These are phyloP conservation scores for Paratrimastix pyriformis DNA, from an alignment of 78 protist species.

Conservation along the genomic window DNA sequence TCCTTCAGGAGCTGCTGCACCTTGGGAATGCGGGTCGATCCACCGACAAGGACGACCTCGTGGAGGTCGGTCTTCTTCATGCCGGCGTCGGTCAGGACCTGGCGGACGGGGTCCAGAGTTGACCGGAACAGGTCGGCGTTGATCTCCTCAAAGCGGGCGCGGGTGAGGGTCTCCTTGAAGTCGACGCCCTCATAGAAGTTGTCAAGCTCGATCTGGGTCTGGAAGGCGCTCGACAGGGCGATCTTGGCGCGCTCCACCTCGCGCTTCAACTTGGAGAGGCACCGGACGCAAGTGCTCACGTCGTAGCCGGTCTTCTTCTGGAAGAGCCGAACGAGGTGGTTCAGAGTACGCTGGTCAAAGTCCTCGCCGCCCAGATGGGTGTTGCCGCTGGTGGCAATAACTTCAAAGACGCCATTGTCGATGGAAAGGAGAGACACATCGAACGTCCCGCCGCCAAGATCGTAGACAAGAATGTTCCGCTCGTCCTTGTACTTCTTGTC, in stretches of 20 bases:
- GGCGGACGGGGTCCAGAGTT: conserved; percentile 77
- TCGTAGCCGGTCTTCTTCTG: conserved; percentile 74
- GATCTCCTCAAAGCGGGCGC: conserved; percentile 98
- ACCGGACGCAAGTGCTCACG: conserved; percentile 59
- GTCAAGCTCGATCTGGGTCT: conserved; percentile 84
- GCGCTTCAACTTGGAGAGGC: conserved; percentile 78
- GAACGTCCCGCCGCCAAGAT: conserved; percentile 33
- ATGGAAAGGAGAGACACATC: conserved; percentile 36
- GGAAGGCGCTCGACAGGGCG: conserved; percentile 66
- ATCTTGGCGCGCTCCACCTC: conserved; percentile 92
- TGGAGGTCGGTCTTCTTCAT: conserved; percentile 74
- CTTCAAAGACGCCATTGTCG: conserved; percentile 41
- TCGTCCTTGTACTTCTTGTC: conserved; percentile 1
- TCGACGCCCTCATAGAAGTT: conserved; percentile 85
- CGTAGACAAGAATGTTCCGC: conserved; percentile 1
- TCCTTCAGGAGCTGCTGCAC: conserved; percentile 84
- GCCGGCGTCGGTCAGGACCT: conserved; percentile 81
- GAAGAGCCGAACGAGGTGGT: conserved; percentile 34
- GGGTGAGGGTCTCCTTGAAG: conserved; percentile 82
- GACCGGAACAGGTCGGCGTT: conserved; percentile 85
- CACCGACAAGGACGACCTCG: conserved; percentile 97
- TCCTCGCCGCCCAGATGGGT: conserved; percentile 37
- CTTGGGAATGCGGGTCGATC: conserved; percentile 97
- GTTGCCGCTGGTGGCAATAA: conserved; percentile 20
- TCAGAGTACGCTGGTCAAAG: conserved; percentile 13